These are phyloP conservation scores for Voacanga thouarsii DNA, from an alignment of 257 asterid genomes.

Conservation along the genomic window DNA sequence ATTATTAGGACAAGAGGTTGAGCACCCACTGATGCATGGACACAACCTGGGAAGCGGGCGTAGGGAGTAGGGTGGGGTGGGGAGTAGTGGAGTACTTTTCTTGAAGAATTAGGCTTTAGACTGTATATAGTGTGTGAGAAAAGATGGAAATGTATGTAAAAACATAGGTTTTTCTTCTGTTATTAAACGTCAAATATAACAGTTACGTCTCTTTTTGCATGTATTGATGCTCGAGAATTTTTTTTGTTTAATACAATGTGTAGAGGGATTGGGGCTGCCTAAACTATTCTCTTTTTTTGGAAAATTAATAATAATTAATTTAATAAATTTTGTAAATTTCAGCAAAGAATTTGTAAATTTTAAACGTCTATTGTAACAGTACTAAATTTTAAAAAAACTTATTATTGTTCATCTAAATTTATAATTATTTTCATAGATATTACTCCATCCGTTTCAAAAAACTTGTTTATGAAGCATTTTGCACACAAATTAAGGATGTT, in stretches of 20 bases:
- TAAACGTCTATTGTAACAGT: too few species aligned
- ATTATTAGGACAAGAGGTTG: conserved; percentile 70
- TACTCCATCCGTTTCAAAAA: too few species aligned
- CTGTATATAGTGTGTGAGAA: conserved; percentile 4
- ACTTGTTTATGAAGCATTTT: too few species aligned
- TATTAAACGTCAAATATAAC: too few species aligned
- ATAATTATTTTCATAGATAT: too few species aligned
- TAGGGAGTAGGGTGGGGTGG: background rate
- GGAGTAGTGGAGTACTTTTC: background rate
- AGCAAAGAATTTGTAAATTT: too few species aligned
- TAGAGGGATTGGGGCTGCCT: background rate
- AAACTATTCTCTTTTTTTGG: too few species aligned
- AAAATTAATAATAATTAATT: too few species aligned
- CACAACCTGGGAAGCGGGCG: background rate
- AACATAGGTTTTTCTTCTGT: background rate
- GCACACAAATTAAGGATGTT: too few species aligned
- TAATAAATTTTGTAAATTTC: too few species aligned
- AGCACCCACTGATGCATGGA: background rate
- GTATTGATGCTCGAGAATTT: background rate
- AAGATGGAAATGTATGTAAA: conserved; percentile 3
- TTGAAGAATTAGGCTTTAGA: background rate
- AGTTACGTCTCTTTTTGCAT: background rate
- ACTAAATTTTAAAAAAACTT: too few species aligned
- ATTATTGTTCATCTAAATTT: too few species aligned
- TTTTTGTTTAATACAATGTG: background rate